Evolutionary conservation across 495 filamentous ascomycete species (phyloP), one percentile per base, ranked within the genome.

Genomic region (Neurospora sublineolata): DNA sequence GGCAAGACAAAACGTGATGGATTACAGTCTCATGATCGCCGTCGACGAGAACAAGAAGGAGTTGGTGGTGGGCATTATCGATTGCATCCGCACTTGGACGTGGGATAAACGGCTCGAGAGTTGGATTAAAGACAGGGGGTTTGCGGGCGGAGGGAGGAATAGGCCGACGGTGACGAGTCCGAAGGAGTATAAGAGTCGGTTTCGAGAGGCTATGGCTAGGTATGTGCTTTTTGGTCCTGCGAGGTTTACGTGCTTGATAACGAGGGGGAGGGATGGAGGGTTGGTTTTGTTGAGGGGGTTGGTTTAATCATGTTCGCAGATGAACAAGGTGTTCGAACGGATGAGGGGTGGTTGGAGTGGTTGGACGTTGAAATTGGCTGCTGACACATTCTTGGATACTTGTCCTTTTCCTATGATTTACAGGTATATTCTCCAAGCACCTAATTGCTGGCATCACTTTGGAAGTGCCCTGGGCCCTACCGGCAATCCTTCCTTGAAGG

Each of bases 71-170:
- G 95, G 95, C 4, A 97, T 99, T 75, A 98, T 99, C 75, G 95
- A 99, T 77, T 97, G 94, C 79, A 98, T 99, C 74, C 89, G 95
- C 44, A 99, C 95, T 0, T 99, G 97, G 77, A 99, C 95, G 14
- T 99, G 96, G 95, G 95, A 99, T 82, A 99, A 99, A 84, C 97
- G 96, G 76, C 87, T 99, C 11, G 95, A 99, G 81, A 94, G 90
- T 37, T 99, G 95, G 95, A 97, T 98, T 83, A 99, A 99, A 81
- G 92, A 96, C 76, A 89, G 94, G 40, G 94, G 94, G 9, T 92
- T 94, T 76, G 91, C 90, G 23, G 92, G 91, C 5, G 91, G 92
- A 71, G 90, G 91, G 68, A 90, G 94, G 78, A 97, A 97, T 75
- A 86, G 91, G 69, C 95, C 95, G 11, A 99, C 95, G 0, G 94